Conservation (phyloP, 1,284 basidiomycete genomes). For the Gymnopus androsaceus region DNA sequence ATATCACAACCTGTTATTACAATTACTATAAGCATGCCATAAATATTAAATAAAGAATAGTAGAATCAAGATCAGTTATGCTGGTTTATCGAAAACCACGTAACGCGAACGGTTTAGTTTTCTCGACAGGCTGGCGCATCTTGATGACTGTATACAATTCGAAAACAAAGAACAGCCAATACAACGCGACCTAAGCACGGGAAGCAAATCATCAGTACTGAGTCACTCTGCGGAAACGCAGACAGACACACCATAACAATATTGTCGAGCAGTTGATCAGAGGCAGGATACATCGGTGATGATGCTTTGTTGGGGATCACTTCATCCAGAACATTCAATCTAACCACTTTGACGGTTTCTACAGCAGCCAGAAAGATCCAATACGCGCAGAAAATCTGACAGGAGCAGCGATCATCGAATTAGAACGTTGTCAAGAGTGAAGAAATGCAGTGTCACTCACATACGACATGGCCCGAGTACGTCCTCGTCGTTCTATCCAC, state of each 20-base stretch:
- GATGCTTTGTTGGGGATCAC: constrained; percentile 22
- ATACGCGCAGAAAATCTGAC: constrained; percentile 25
- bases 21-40: too few species aligned
- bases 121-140: neutral
- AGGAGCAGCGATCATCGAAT: neutral
- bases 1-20: too few species aligned
- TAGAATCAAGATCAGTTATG: neutral
- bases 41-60: neutral
- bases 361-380: constrained; percentile 25
- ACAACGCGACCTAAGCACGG: neutral
- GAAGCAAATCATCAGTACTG: neutral
- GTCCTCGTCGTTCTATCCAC: constrained; percentile 22
- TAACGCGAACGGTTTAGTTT: neutral
- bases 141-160: neutral
- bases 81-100: neutral
- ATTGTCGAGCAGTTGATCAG: constrained; percentile 29
- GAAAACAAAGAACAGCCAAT: constrained; percentile 1
- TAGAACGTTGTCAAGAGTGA: neutral
- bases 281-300: constrained; percentile 25
- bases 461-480: constrained; percentile 19
- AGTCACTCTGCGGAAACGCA: neutral
- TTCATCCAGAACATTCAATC: constrained; percentile 24
- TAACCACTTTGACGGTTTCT: constrained; percentile 22
- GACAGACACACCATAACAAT: constrained; percentile 25
- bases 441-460: constrained; percentile 20